phyloP scores from a whole-genome alignment of 73 alveolate species.

The Paramecium sexaurelia region DNA sequence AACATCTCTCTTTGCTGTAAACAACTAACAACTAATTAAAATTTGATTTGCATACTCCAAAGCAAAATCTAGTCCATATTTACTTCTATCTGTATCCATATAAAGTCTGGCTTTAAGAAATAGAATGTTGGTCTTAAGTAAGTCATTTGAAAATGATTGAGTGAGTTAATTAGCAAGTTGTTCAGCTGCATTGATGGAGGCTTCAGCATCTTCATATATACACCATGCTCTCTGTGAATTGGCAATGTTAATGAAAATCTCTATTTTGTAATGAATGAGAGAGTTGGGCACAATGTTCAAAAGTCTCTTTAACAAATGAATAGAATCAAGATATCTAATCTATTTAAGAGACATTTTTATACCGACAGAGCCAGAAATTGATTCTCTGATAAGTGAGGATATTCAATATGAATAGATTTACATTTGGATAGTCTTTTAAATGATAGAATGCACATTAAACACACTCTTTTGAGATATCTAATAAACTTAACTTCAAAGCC shows the following conservation, averaged over 20 bases:
- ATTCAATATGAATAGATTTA: background rate
- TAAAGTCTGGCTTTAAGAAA: background rate
- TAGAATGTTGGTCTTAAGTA: background rate
- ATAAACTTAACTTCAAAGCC: constrained; percentile 22
- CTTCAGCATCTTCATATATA: background rate
- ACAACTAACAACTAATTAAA: background rate
- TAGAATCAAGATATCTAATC: constrained; percentile 7
- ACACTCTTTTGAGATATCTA: constrained; percentile 4
- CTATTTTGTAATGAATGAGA: background rate
- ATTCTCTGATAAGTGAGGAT: background rate
- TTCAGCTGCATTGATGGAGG: background rate
- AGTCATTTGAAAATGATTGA: background rate
- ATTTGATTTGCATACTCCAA: constrained; percentile 5
- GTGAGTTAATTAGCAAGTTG: background rate
- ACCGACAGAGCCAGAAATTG: constrained; percentile 19
- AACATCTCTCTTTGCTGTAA: background rate
- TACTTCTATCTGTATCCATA: constrained; percentile 21
- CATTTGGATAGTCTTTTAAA: background rate
- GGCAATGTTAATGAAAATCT: background rate
- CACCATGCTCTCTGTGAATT: constrained; percentile 44
- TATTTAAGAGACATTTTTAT: background rate
- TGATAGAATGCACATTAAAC: background rate
- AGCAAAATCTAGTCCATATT: constrained; percentile 21
- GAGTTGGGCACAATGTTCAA: background rate
- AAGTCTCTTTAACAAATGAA: background rate